Evolutionary conservation across 495 filamentous ascomycete genomes (phyloP), one percentile per base, ranked within the genome.

Genomic region (Ascodesmis nigricans): DNA sequence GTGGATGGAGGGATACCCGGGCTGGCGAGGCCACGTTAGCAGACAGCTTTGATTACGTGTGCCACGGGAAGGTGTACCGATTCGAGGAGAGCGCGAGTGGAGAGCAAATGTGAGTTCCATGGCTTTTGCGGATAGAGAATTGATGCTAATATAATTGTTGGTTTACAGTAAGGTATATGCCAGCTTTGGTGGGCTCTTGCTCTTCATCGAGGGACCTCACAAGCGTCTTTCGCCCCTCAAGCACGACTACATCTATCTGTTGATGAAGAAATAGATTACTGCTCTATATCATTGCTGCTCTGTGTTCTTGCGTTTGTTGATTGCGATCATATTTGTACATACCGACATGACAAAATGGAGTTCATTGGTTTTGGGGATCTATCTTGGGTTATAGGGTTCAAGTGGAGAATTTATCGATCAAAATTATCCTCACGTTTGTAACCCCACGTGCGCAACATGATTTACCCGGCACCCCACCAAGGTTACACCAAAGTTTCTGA

Each of bases 31-130:
- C 67, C 32, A 78, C 69, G 7, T 60, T 99, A 24, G 82, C 87
- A 14, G 82, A 95, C 54, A 71, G 77, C 55, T 99, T 71, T 41
- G 90, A 99, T 47, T 99, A 99, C 54, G 87, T 95, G 29, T 92
- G 82, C 56, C 71, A 92, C 56, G 87, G 87, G 40, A 95, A 93
- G 69, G 74, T 92, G 21, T 99, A 99, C 61, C 73, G 81, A 45
- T 93, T 95, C 53, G 81, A 90, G 57, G 87, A 93, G 54, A 77
- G 67, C n/a, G n/a, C n/a, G 27, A 71, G 75, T 43, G 70, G 70
- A 20, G 70, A 76, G 50, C 78, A 65, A 36, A 87, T 93, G 87
- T 92, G 59, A 60, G 81, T 63, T 45, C 24, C 45, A 15, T 9
- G 24, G 10, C 9, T 10, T n/a, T 31, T 33, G 15, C 24, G 40